Evolutionary conservation across 2,329 filamentous ascomycete species (phyloP).

Genomic region (Monosporascus ibericus): DNA sequence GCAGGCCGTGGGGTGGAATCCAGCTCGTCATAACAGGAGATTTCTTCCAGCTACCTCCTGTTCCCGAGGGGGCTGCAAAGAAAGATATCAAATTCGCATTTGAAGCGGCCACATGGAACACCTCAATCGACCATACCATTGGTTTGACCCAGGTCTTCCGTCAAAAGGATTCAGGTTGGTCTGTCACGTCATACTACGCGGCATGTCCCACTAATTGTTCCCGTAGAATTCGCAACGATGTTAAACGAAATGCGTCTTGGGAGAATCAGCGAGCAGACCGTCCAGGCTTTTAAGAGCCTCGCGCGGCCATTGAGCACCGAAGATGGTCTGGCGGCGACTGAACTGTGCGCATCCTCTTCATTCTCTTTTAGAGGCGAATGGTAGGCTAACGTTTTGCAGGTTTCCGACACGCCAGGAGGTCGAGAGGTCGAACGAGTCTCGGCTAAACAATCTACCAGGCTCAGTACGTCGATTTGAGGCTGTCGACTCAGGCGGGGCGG

Average conservation of each 20-base stretch:
- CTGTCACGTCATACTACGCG: not conserved
- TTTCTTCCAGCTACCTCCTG: constrained; percentile 94
- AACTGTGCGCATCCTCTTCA: constrained; percentile 51
- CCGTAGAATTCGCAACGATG: constrained; percentile 77
- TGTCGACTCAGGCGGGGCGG: constrained; percentile 58
- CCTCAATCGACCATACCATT: constrained; percentile 91
- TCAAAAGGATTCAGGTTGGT: constrained; percentile 71
- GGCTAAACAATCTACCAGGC: constrained; percentile 68
- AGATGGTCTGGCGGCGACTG: constrained; percentile 75
- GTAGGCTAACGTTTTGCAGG: constrained; percentile 30
- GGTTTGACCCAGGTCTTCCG: constrained; percentile 93
- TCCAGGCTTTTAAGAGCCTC: constrained; percentile 68
- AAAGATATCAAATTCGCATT: constrained; percentile 81
- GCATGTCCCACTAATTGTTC: constrained; percentile 17
- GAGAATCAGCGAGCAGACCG: constrained; percentile 68
- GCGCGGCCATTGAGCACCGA: constrained; percentile 64
- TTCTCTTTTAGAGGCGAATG: not conserved
- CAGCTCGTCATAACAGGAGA: constrained; percentile 94
- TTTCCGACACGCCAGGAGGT: constrained; percentile 91
- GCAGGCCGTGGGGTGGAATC: constrained; percentile 89
- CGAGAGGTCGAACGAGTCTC: constrained; percentile 72
- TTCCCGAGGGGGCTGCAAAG: constrained; percentile 66
- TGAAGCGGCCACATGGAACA: constrained; percentile 85
- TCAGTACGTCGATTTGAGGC: constrained; percentile 64
- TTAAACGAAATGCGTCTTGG: constrained; percentile 96